These are phyloP conservation scores for Begonia masoniana DNA, from an alignment of 306 rosid species.

Conservation along the genomic window DNA sequence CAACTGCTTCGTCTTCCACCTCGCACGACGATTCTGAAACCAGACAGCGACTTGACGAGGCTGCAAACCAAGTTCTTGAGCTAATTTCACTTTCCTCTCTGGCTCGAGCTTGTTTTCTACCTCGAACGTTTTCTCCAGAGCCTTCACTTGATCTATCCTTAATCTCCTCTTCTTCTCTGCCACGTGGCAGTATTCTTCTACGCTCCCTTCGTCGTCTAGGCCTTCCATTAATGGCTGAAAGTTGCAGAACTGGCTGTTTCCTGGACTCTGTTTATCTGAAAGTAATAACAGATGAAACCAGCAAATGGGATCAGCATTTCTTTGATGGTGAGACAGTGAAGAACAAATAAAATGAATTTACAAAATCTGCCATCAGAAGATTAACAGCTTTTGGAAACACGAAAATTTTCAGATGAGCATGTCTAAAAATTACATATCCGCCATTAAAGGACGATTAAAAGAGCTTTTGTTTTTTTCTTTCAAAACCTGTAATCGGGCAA, in stretches of 20 bases:
- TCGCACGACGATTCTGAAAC: constrained; percentile 98
- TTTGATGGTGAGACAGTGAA: too few relatives aligned
- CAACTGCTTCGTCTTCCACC: constrained; percentile 93
- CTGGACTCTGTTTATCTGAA: constrained; percentile 20
- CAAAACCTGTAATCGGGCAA: constrained; percentile 41
- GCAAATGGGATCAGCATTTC: too few relatives aligned
- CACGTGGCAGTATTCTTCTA: constrained; percentile 43
- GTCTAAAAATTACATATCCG: neutral
- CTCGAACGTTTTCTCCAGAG: constrained; percentile 91
- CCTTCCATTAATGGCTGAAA: constrained; percentile 65
- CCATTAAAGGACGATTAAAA: neutral
- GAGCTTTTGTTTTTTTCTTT: neutral
- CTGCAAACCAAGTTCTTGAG: constrained; percentile 83
- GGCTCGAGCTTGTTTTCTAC: constrained; percentile 97
- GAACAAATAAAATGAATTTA: neutral
- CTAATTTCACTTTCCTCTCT: constrained; percentile 72
- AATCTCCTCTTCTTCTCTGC: constrained; percentile 76
- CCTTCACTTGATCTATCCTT: constrained; percentile 78
- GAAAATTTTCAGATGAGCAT: neutral
- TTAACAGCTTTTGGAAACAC: too few relatives aligned
- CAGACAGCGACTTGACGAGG: constrained; percentile 94
- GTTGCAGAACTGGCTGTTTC: constrained; percentile 23
- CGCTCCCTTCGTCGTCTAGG: constrained; percentile 66
- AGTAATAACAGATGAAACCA: too few relatives aligned
- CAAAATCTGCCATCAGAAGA: too few relatives aligned